Base-by-base conservation (phyloP, 208 protist species). In the Crithidia bombi region DNA sequence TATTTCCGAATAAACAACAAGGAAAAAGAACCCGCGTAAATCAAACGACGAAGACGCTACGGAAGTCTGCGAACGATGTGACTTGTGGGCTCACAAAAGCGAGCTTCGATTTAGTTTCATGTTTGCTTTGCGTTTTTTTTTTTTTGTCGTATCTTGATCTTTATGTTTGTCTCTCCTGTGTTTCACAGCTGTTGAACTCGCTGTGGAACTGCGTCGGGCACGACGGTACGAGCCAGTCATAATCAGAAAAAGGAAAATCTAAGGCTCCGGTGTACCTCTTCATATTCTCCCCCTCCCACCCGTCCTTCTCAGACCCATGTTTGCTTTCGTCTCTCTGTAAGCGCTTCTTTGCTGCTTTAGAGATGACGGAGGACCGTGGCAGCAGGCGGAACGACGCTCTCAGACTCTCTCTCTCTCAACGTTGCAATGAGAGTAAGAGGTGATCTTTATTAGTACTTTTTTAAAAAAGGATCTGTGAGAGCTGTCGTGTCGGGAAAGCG, bases 401-500 rank as follows among this genome's bases (percentile, higher is more conserved):
- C 28, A 6, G 26, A 51, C 4, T n/a, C n/a, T n/a, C 41, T 64
- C 43, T 4, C 43, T 64, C 43, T 52, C 43, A 52, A 52, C 17
- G 58, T 64, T 64, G 58, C 21, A 41, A 52, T 52, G 43, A 52
- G 43, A 26, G 58, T 28, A 23, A 5, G 38, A 64, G 26, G 19
- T n/a, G 56, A n/a, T 30, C n/a, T 44, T 38, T 56, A 11, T 9
- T 32, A 32, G 9, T 30, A 39, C 6, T 33, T 38, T 38, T 56
- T 38, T n/a, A n/a, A n/a, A n/a, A n/a, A 21, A 15, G 10, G 30
- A 21, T 44, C 35, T 4, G n/a, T 39, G 43, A 19, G 43, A 30
- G 35, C 43, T 26, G 23, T 51, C 41, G 9, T 51, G 39, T 38
- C 43, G 58, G 58, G 43, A 64, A 64, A 51, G 58, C 43, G 58